Conservation (phyloP, 352 stramenopile species). For the Phytopythium vexans region DNA sequence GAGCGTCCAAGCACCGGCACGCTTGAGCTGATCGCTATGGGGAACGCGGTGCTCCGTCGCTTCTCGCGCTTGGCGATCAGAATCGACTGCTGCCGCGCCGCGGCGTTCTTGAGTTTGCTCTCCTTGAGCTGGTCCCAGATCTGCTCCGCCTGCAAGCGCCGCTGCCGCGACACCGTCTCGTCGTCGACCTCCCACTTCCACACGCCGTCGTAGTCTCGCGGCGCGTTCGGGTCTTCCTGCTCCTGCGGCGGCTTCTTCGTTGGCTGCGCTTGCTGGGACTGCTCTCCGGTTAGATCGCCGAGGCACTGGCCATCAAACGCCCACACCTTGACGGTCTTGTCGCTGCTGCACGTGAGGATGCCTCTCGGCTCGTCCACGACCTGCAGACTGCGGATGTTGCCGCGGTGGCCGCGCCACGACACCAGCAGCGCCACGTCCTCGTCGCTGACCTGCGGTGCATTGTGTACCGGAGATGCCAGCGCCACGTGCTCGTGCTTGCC, state of each 20-base stretch:
- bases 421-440: constrained; percentile 35
- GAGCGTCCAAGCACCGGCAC: constrained; percentile 17
- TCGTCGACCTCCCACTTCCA: constrained; percentile 61
- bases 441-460: constrained; percentile 12
- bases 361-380: constrained; percentile 57
- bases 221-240: not conserved
- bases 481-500: constrained; percentile 15
- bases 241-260: not conserved
- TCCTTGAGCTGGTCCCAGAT: constrained; percentile 63
- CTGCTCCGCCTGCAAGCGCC: constrained; percentile 43
- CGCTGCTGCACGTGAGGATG: constrained; percentile 60
- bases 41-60: constrained; percentile 9
- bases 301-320: constrained; percentile 37
- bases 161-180: constrained; percentile 23
- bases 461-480: not conserved
- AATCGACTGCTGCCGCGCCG: constrained; percentile 18
- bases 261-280: not conserved
- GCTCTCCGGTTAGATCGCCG: constrained; percentile 25
- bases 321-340: constrained; percentile 65
- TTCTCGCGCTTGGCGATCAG: constrained; percentile 14
- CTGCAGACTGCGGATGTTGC: constrained; percentile 43
- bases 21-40: constrained; percentile 19
- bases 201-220: not conserved
- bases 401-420: constrained; percentile 53
- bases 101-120: constrained; percentile 32